Evolutionary conservation across 2,329 filamentous ascomycete genomes (phyloP), one percentile per base, ranked within the genome.

Genomic region (Sarocladiaceae sp.): DNA sequence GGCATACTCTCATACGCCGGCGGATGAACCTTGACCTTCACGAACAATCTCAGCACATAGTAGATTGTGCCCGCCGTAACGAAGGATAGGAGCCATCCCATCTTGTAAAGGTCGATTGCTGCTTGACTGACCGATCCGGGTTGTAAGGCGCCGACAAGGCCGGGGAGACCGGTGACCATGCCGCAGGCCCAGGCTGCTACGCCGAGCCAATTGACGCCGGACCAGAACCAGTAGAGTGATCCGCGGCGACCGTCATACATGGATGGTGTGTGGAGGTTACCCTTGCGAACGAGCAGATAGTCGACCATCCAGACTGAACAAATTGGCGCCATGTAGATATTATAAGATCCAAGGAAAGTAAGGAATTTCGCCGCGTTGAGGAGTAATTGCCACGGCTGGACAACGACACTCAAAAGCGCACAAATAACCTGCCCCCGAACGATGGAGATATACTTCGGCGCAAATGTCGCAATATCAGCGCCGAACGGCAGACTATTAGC

Each of bases 401-500:
- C 62, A 1, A 56, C 55, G 29, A 66, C 55, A 0, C 62, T 63
- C 13, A 67, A 56, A 17, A 69, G 53, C 8, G 65, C 55, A 44
- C 64, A 67, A 5, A 68, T 52, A 22, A 66, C 54, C 52, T 66
- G 64, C 3, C 65, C 66, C 2, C 66, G 57, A 2, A 60, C 54
- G 37, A 69, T 69, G 22, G 61, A 68, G 17, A 68, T 51, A 36
- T 62, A 66, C 37, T 56, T 58, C 0, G 65, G 65, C 4, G 63
- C 60, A 2, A 69, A 54, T n/a, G 61, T 59, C 2, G 64, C 64
- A 52, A 67, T 59, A 35, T 69, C 66, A 2, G 64, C 62, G 2
- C 65, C 66, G 39, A 67, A 67, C 0, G 66, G 66, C 6, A 68
- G 57, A 29, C 62, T 62, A 52, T 69, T 69, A 26, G 60, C 58